A percentile compares a stretch with the other conserved stretches of the same genome.
phyloP scores from a whole-genome alignment of 1,284 basidiomycete genomes.

The Serendipita sp. region DNA sequence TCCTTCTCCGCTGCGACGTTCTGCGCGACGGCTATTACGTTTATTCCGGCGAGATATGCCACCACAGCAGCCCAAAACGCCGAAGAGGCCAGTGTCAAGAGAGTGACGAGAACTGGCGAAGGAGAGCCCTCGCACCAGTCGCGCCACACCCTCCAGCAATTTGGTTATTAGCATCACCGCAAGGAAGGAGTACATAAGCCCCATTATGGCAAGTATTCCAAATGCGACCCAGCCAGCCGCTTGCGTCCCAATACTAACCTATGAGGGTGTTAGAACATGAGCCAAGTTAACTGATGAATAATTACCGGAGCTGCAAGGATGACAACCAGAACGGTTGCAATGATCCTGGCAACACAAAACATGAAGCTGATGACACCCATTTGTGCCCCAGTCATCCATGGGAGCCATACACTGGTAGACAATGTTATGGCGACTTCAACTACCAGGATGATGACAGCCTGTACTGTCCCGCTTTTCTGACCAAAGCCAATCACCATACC shows the following conservation, averaged over 20 bases:
- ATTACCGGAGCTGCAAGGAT: constrained; percentile 78
- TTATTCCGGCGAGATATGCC: constrained; percentile 25
- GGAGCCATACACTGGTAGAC: constrained; percentile 83
- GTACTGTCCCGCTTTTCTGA: constrained; percentile 78
- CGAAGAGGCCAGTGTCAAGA: constrained; percentile 74
- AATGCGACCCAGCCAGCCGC: constrained; percentile 87
- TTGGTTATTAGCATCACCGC: constrained; percentile 73
- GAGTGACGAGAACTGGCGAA: constrained; percentile 75
- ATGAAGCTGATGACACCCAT: constrained; percentile 92
- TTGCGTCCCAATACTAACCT: constrained; percentile 68
- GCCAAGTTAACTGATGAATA: constrained; percentile 16
- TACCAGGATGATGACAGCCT: constrained; percentile 78
- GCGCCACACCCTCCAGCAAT: constrained; percentile 65
- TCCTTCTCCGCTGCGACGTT: constrained; percentile 14
- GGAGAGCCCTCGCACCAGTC: constrained; percentile 64
- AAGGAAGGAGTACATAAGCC: constrained; percentile 70
- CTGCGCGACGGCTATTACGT: constrained; percentile 27
- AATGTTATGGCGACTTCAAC: constrained; percentile 72
- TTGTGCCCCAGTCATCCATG: constrained; percentile 90
- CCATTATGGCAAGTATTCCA: constrained; percentile 78
- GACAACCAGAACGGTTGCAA: constrained; percentile 77
- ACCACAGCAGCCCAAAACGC: constrained; percentile 60
- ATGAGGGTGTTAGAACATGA: constrained; percentile 12
- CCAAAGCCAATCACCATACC: constrained; percentile 80
- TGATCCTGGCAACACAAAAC: constrained; percentile 79